These are phyloP conservation scores for Arabidopsis thaliana DNA, from an alignment of 345 rosid species.

Conservation along the genomic window TAIR10.1 NC_003070.9:1395501-1396000, in stretches of 20 bases:
- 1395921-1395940: background rate
- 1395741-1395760: conserved; percentile 89
- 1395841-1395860: conserved; percentile 17
- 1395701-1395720: conserved; percentile 86
- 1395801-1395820: conserved; percentile 31
- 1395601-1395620: conserved; percentile 92
- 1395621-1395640: conserved; percentile 74
- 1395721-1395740: conserved; percentile 97
- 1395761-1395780: background rate
- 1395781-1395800: background rate
- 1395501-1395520: conserved; percentile 97
- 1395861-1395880: conserved; percentile 2
- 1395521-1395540: conserved; percentile 92
- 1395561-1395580: conserved; percentile 83
- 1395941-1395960: conserved; percentile 28
- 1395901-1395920: background rate
- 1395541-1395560: conserved; percentile 97
- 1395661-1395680: conserved; percentile 45
- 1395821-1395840: conserved; percentile 4
- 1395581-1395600: conserved; percentile 95
- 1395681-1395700: conserved; percentile 63
- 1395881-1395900: background rate
- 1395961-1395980: conserved; percentile 38
- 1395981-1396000: conserved; percentile 5
- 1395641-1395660: conserved; percentile 60